Percentiles rank a stretch among this genome's conserved stretches.
These are phyloP conservation scores for Ilex asprella DNA, from an alignment of 257 asterid species.

Conservation along the genomic window DNA sequence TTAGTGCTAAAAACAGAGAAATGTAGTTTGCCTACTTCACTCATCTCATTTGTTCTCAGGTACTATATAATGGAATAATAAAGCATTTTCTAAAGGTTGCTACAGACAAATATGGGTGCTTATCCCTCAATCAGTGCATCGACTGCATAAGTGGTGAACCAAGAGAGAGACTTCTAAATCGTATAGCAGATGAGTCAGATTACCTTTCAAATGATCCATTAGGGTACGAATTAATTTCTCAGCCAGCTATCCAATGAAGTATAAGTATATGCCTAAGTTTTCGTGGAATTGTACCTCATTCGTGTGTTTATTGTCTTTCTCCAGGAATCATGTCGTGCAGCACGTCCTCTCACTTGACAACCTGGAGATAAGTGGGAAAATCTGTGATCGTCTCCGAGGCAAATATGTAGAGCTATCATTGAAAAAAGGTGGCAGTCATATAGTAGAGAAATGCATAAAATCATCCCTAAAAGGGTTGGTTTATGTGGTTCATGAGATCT, in stretches of 20 bases:
- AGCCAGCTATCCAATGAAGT: not conserved
- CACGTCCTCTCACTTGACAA: slow-evolving; percentile 8
- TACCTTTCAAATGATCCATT: slow-evolving; percentile 29
- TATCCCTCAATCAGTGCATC: slow-evolving; percentile 21
- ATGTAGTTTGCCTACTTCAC: not conserved
- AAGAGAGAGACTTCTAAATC: slow-evolving; percentile 17
- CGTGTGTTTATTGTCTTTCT: not conserved
- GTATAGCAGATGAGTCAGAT: slow-evolving; percentile 17
- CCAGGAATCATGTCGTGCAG: slow-evolving; percentile 49
- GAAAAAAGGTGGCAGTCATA: slow-evolving; percentile 26
- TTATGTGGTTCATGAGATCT: slow-evolving; percentile 19
- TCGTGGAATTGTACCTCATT: not conserved
- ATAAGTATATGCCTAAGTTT: not conserved
- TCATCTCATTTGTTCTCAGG: slow-evolving; percentile 9
- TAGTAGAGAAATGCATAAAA: slow-evolving; percentile 37
- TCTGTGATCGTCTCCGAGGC: slow-evolving; percentile 6
- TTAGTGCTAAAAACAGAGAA: not conserved
- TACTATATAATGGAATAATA: slow-evolving; percentile 19
- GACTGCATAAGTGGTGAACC: slow-evolving; percentile 7
- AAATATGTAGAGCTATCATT: slow-evolving; percentile 19
- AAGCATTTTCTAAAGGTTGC: slow-evolving; percentile 16
- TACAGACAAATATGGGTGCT: slow-evolving; percentile 28
- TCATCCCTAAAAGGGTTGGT: not conserved
- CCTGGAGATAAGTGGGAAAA: not conserved
- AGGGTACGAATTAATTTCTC: slow-evolving; percentile 20